Base-by-base conservation (phyloP, 768 basidiomycete species). In the Strobilomyces confusus region DNA sequence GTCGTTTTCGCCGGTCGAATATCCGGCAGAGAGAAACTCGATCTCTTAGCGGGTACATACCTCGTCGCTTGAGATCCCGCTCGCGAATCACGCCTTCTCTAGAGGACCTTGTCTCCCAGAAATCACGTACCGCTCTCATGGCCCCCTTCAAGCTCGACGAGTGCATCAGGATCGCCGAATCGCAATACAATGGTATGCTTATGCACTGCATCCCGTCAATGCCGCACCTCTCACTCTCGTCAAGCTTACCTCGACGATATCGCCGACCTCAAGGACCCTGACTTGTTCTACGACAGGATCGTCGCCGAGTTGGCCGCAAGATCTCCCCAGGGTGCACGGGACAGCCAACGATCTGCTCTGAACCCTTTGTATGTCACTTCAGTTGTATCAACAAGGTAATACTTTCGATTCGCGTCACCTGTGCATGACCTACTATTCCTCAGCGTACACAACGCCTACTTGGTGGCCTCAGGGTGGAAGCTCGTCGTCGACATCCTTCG, bases 391-490 rank as follows among this genome's bases (percentile, higher is more conserved):
- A 79, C 80, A 51, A 83, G 77, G 87, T 86, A 66, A 14, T 11
- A 66, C 49, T 44, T 55, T 17, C 30, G 33, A 33, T 58, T 29
- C 25, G 9, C 52, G 49, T 54, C 19, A 15, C 48, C 22, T 32
- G 45, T 17, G 23, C 50, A 19, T 36, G 3, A 51, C 56, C 26
- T 25, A 59, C 49, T 50, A 36, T 57, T 23, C 32, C 48, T 38
- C 60, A 92, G 90, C 68, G 77, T 92, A 49, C 90, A 93, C 68
- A 93, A 92, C 64, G 69, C 81, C 9, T 91, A 89, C 67, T 81
- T 87, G 79, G 75, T 92, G 32, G 86, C 89, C n/a, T 82, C 88
- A 15, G 86, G 82, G 1, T 93, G 91, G 91, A 87, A 79, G 58
- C 72, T 92, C 44, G 82, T 88, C n/a, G 67, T 76, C 4, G 76